Evolutionary conservation across 176 grass and related monocot species (phyloP), one percentile per base, ranked within the genome.

Genomic region (Thinopyrum elongatum): DNA sequence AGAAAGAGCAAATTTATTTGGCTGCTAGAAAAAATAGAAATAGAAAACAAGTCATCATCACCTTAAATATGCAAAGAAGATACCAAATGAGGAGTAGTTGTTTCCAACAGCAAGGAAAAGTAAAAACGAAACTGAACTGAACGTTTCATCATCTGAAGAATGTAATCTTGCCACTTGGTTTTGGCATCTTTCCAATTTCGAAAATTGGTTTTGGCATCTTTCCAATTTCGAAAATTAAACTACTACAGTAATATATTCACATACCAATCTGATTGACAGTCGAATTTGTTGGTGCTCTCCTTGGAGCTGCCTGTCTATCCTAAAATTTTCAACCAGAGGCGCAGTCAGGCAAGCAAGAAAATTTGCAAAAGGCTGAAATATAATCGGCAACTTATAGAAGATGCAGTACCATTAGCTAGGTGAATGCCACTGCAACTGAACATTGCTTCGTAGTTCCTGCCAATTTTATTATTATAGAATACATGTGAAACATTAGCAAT

Each of bases 1-100:
- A 84, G 95, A 98, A 78, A 91, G 84, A 70, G 93, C 91, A 89
- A 95, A 94, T 65, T 91, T 98, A 35, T 49, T 93, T 90, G 68
- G 91, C 95, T 98, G 86, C 31, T 58, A 60, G n/a, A 14, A 31
- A 41, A 77, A 57, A 80, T 31, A 67, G 81, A 68, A 64, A 15
- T 25, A 64, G 14, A 27, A 16, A 76, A 76, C 63, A 66, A 66
- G 22, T 67, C 49, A 47, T 47, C 22, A 80, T 31, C 51, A 58
- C 76, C 71, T 26, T 30, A 28, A 77, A 38, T 64, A 53, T 79
- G 13, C 8, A 80, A 79, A 84, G 23, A 79, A 74, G 31, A 29
- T 66, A 80, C 42, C 58, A 76, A 82, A 79, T 75, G 8, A 67
- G 75, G 23, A 76, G 70, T 12, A 65, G 11, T 25, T 88, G 11